Evolutionary conservation across 768 basidiomycete species (phyloP).

Genomic region (Suillus hirtellus): DNA sequence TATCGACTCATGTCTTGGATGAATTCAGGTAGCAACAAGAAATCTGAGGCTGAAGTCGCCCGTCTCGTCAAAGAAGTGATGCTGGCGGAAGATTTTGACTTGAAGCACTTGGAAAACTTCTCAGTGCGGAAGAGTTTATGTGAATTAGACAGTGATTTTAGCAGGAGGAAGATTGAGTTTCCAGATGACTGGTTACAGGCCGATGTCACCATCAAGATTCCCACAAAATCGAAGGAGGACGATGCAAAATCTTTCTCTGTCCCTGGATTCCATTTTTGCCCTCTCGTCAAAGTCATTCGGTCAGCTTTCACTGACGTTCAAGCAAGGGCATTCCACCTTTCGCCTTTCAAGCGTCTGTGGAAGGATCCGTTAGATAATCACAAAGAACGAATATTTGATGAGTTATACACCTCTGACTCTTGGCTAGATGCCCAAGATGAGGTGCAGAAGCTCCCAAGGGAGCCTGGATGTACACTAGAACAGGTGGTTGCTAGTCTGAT

Average conservation of each 20-base stretch:
- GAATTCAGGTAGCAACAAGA: constrained; percentile 1
- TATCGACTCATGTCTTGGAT: constrained; percentile 12
- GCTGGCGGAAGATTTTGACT: neutral
- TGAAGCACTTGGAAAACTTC: neutral
- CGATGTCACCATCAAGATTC: neutral
- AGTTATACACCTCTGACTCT: too few species aligned
- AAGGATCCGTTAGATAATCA: too few species aligned
- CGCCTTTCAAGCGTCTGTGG: too few species aligned
- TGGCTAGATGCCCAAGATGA: too few species aligned
- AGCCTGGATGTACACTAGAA: too few species aligned
- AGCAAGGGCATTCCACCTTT: too few species aligned
- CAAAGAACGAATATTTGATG: too few species aligned
- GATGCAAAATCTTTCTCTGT: neutral
- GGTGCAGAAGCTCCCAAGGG: too few species aligned
- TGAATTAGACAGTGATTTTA: neutral
- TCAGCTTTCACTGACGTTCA: too few species aligned
- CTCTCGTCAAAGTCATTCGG: too few species aligned
- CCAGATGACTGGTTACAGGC: neutral
- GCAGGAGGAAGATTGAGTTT: neutral
- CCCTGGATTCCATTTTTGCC: too few species aligned
- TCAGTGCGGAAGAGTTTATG: neutral
- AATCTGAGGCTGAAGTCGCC: neutral
- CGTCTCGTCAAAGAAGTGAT: constrained; percentile 6
- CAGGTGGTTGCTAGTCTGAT: too few species aligned
- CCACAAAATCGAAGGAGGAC: neutral